phyloP scores from a whole-genome alignment of 2,329 filamentous ascomycete species.

The Fusarium verrucosum region DNA sequence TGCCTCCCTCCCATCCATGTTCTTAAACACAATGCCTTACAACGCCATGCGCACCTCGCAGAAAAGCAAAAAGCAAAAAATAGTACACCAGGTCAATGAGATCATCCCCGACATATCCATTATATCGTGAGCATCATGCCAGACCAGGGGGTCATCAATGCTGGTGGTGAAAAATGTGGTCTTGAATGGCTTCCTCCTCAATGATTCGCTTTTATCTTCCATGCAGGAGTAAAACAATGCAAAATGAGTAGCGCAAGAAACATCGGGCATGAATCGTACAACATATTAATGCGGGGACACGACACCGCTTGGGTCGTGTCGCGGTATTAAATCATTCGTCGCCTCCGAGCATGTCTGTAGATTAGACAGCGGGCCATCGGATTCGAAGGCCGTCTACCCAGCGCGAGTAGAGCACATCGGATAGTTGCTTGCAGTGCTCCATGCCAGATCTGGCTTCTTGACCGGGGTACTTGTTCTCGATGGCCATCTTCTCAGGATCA shows the following conservation, averaged over 20 bases:
- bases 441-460: constrained; percentile 72
- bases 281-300: neutral
- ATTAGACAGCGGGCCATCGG: constrained; percentile 66
- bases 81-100: constrained; percentile 13
- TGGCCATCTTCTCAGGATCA: constrained; percentile 58
- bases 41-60: constrained; percentile 29
- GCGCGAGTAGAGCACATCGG: constrained; percentile 87
- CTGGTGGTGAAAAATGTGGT: constrained; percentile 17
- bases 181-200: neutral
- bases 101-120: constrained; percentile 37
- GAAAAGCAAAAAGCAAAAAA: constrained; percentile 17
- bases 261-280: constrained; percentile 17
- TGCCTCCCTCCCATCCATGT: constrained; percentile 21
- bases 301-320: neutral
- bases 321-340: neutral
- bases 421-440: constrained; percentile 90
- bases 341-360: neutral
- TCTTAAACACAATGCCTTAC: constrained; percentile 19
- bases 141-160: constrained; percentile 2
- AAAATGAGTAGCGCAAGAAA: constrained; percentile 21
- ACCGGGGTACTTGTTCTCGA: constrained; percentile 65
- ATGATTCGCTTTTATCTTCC: constrained; percentile 10
- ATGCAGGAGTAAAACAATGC: constrained; percentile 12
- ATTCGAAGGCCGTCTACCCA: constrained; percentile 87
- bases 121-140: constrained; percentile 32